Percentiles rank a stretch among this genome's conserved stretches.
phyloP scores from a whole-genome alignment of 176 grass and related monocot genomes.

The Oryza australiensis region DNA sequence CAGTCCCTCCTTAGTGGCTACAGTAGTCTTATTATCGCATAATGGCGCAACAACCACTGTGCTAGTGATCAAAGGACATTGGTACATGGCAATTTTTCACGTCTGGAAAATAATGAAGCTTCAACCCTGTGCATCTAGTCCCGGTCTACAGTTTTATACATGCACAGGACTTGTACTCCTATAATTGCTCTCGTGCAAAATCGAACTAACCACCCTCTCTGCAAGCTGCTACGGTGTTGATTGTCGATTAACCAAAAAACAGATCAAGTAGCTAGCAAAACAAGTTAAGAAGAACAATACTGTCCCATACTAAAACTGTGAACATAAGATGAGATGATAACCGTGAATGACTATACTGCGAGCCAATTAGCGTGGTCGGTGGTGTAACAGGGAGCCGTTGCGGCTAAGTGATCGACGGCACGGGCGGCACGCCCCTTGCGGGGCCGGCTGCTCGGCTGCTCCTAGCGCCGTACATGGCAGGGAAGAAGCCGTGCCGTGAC shows the following conservation, averaged over 20 bases:
- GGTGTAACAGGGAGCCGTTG: conserved; percentile 28
- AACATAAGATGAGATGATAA: no score
- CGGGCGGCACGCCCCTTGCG: neutral
- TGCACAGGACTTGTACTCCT: no score
- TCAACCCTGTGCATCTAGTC: neutral
- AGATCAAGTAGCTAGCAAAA: no score
- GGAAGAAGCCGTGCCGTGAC: neutral
- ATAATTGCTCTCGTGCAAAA: neutral
- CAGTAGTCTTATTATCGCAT: conserved; percentile 27
- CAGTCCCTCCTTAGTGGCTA: conserved; percentile 33
- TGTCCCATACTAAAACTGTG: no score
- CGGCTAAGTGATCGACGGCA: conserved; percentile 26
- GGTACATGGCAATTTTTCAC: neutral
- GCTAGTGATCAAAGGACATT: conserved; percentile 26
- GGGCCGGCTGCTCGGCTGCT: conserved; percentile 1
- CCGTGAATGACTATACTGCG: neutral
- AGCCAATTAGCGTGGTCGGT: conserved; percentile 6
- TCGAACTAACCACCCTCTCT: neutral
- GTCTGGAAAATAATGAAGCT: neutral
- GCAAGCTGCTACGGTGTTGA: no score
- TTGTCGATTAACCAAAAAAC: no score
- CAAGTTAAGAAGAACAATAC: no score
- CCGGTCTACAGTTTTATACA: no score
- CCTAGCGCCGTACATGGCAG: neutral
- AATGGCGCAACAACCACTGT: conserved; percentile 44